Percentiles rank a stretch among this genome's conserved stretches.
Conservation (phyloP, 345 rosid species). For the Jatropha curcas region DNA sequence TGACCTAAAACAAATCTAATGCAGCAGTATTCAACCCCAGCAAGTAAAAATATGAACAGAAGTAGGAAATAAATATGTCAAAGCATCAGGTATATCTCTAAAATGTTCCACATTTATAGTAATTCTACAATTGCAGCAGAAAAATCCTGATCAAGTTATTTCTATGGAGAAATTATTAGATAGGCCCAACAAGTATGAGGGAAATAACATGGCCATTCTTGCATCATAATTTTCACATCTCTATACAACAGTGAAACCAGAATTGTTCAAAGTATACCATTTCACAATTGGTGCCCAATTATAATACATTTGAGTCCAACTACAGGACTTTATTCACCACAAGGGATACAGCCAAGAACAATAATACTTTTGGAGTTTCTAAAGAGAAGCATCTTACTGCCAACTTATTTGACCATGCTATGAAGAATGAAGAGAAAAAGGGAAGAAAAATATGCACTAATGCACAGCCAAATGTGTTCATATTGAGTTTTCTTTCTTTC, state of each 20-base stretch:
- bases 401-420: background rate
- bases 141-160: background rate
- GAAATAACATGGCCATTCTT: background rate
- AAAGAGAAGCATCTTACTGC: background rate
- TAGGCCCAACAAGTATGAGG: background rate
- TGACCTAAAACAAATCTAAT: background rate
- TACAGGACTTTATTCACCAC: background rate
- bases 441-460: background rate
- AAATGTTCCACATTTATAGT: background rate
- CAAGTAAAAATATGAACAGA: background rate
- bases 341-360: background rate
- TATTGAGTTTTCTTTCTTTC: background rate
- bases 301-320: background rate
- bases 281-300: background rate
- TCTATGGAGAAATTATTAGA: background rate
- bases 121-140: background rate
- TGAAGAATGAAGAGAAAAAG: background rate
- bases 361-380: background rate
- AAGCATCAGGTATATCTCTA: background rate
- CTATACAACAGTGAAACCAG: background rate
- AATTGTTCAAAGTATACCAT: background rate
- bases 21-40: background rate
- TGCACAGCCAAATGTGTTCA: background rate
- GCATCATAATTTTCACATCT: background rate
- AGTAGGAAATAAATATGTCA: background rate